Evolutionary conservation across 1,284 basidiomycete species (phyloP).

Genomic region (Puccinia hordei): DNA sequence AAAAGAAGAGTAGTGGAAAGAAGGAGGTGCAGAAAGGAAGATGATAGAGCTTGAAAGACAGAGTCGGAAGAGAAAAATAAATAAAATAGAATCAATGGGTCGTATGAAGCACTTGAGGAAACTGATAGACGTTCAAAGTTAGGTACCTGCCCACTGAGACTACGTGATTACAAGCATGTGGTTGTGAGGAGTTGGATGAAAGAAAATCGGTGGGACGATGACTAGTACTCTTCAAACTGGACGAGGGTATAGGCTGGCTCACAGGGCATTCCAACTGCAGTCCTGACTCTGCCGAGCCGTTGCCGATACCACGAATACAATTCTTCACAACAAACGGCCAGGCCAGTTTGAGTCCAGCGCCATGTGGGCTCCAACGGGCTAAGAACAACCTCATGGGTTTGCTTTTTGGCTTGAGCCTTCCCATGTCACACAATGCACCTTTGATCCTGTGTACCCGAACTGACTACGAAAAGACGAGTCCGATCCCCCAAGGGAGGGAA

Average conservation of each 20-base stretch:
- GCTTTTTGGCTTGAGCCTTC: not conserved
- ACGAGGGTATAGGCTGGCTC: not conserved
- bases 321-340: not conserved
- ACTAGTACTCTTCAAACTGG: not conserved
- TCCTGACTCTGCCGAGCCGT: not conserved
- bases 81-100: not conserved
- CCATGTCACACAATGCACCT: no score
- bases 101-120: no score
- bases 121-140: no score
- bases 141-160: not conserved
- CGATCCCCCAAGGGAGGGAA: no score
- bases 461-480: no score
- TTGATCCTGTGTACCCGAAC: no score
- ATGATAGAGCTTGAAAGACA: not conserved
- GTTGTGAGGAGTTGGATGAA: not conserved
- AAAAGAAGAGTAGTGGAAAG: no score
- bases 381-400: not conserved
- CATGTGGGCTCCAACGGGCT: not conserved
- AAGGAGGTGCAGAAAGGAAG: constrained; percentile 12
- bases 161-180: not conserved
- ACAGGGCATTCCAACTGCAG: not conserved
- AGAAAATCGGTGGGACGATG: not conserved
- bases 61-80: not conserved
- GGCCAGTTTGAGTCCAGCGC: not conserved
- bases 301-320: not conserved